Evolutionary conservation across 345 rosid species (phyloP).

Genomic region (Adansonia digitata): DNA sequence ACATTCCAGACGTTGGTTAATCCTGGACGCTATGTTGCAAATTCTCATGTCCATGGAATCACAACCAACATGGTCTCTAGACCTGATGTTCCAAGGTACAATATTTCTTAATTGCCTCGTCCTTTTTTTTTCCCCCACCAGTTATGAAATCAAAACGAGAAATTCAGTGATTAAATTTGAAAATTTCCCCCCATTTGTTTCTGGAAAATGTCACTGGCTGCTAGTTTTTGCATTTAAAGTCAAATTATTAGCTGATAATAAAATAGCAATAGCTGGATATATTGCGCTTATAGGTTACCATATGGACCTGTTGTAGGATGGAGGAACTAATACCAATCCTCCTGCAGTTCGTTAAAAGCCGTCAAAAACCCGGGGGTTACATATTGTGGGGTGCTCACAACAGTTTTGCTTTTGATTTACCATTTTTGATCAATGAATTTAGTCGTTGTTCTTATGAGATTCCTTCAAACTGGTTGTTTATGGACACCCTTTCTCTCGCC

Average conservation of each 20-base stretch:
- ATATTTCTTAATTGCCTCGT: not conserved
- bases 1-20: conserved; percentile 78
- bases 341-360: conserved; percentile 58
- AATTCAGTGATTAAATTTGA: not conserved
- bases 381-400: conserved; percentile 73
- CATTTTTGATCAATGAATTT: conserved; percentile 63
- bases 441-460: conserved; percentile 56
- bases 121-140: not conserved
- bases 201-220: not conserved
- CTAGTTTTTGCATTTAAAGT: not conserved
- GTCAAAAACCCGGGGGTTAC: conserved; percentile 72
- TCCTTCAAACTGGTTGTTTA: conserved; percentile 64
- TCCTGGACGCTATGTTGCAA: conserved; percentile 53
- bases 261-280: not conserved
- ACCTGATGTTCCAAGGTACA: conserved; percentile 82
- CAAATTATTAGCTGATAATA: not conserved
- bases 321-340: conserved; percentile 64
- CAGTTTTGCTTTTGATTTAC: conserved; percentile 72
- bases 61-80: conserved; percentile 65
- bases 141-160: not conserved
- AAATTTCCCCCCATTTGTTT: not conserved
- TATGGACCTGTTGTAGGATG: conserved; percentile 55
- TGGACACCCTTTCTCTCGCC: conserved; percentile 66
- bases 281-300: conserved; percentile 7
- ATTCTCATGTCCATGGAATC: conserved; percentile 54